Base-by-base conservation (phyloP, 2,329 filamentous ascomycete genomes). In the Claviceps arundinis region DNA sequence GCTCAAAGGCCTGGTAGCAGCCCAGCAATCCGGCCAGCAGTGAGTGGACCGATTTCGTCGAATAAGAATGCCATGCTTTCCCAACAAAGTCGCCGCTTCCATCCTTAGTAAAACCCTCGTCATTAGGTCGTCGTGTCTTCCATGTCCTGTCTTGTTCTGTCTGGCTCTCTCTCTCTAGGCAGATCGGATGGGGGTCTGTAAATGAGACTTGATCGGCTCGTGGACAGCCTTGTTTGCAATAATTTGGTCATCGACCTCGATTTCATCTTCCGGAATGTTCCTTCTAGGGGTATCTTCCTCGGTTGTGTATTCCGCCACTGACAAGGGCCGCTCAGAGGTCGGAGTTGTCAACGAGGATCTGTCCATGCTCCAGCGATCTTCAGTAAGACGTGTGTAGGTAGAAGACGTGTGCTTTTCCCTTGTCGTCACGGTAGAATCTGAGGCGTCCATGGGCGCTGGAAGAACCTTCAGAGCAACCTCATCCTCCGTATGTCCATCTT, bases 331-430 rank as follows among this genome's bases (percentile, higher is more conserved):
- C 41, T 70, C 68, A 22, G 67, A 70, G 2, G 65, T 70, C 2
- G 68, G 66, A 1, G 68, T 70, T 34, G 67, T 68, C 16, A 68
- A 56, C 8, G 64, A 66, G 9, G 68, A 67, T 26, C 65, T 62
- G 40, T 69, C 65, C 19, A 65, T 58, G 56, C 68, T 70, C 61
- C 63, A 69, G 44, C 62, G 61, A 40, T 68, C 65, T 30, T 68
- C 67, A 1, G 62, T 68, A 6, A 57, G 61, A n/a, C 67, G 65
- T 13, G 67, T 69, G 50, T 64, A 69, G 37, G 69, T 61, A 5
- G 68, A 70, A 16, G 67, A 69, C 7, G 63, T 64, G 56, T 67
- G 66, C 54, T 68, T 69, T 54, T 62, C 64, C 52, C 53, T 55
- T 2, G 58, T 60, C 2, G 58, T 59, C 9, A 59, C 51, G 11